phyloP scores from a whole-genome alignment of 768 basidiomycete genomes.

The Phaffia tasmanica region DNA sequence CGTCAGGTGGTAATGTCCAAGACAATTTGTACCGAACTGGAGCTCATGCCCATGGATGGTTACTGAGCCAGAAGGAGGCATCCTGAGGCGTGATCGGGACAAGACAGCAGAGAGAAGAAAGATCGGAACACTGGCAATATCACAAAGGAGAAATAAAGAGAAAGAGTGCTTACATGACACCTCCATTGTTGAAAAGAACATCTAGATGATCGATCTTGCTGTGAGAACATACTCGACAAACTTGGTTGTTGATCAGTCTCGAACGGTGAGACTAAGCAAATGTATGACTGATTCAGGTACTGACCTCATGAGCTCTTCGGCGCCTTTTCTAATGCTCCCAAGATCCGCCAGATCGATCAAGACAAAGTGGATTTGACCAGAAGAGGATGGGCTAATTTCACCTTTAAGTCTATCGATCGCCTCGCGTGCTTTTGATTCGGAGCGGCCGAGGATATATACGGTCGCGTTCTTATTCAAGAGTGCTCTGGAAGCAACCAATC shows the following conservation, averaged over 20 bases:
- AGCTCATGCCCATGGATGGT: conserved; percentile 24
- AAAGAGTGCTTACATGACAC: conserved; percentile 8
- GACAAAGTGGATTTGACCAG: conserved; percentile 1
- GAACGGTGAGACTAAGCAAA: no score
- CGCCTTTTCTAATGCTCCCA: neutral
- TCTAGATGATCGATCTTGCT: conserved; percentile 17
- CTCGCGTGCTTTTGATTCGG: neutral
- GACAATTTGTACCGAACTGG: conserved; percentile 25
- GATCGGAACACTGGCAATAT: no score
- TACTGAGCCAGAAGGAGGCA: conserved; percentile 16
- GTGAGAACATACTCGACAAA: neutral
- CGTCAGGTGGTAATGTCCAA: conserved; percentile 27
- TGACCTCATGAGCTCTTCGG: conserved; percentile 11
- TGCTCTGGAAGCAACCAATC: neutral
- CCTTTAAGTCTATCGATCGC: conserved; percentile 7
- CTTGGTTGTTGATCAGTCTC: no score
- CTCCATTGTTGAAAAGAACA: conserved; percentile 14
- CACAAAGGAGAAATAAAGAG: neutral
- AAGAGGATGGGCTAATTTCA: neutral
- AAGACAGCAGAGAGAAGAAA: neutral
- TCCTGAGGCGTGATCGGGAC: conserved; percentile 5
- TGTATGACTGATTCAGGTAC: neutral
- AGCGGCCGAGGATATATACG: conserved; percentile 23
- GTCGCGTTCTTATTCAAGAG: conserved; percentile 14
- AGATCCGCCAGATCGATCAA: conserved; percentile 12